These are phyloP conservation scores for Metarhizium brunneum DNA, from an alignment of 2,329 filamentous ascomycete species.

Conservation along the genomic window DNA sequence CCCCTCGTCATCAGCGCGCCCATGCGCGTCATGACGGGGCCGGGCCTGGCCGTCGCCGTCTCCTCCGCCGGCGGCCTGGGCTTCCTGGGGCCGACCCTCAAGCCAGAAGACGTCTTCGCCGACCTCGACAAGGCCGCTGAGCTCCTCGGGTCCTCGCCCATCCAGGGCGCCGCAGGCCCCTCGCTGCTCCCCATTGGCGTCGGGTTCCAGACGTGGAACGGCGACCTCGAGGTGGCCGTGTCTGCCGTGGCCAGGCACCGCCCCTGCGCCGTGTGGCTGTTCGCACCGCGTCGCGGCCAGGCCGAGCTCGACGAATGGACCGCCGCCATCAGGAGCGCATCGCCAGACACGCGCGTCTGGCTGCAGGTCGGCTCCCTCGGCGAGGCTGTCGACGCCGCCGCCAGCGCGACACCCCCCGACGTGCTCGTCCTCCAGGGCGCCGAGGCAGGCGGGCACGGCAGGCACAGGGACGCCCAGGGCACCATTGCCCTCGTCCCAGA, in stretches of 20 bases:
- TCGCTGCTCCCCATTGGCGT: slow-evolving; percentile 33
- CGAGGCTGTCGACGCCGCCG: slow-evolving; percentile 34
- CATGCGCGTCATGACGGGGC: slow-evolving; percentile 55
- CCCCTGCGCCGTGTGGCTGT: slow-evolving; percentile 37
- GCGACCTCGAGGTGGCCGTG: slow-evolving; percentile 23
- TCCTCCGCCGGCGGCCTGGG: slow-evolving; percentile 63
- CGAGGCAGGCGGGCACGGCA: slow-evolving; percentile 45
- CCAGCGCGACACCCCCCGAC: slow-evolving; percentile 29
- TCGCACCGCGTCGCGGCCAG: slow-evolving; percentile 29
- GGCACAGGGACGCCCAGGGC: slow-evolving; percentile 31
- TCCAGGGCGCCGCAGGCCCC: slow-evolving; percentile 2
- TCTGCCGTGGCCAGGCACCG: slow-evolving; percentile 19
- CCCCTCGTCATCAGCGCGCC: slow-evolving; percentile 52
- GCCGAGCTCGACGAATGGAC: slow-evolving; percentile 34
- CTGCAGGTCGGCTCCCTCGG: slow-evolving; percentile 39
- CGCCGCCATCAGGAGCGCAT: slow-evolving; percentile 27
- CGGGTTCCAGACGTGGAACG: slow-evolving; percentile 37
- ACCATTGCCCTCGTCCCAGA: slow-evolving; percentile 42
- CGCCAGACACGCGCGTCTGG: slow-evolving; percentile 37
- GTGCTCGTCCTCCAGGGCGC: slow-evolving; percentile 42
- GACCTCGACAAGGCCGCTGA: slow-evolving; percentile 21
- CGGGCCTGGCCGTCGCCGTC: slow-evolving; percentile 49
- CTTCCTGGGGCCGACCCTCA: slow-evolving; percentile 31
- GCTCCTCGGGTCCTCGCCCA: slow-evolving; percentile 12
- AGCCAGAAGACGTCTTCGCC: slow-evolving; percentile 19